Evolutionary conservation across 257 asterid species (phyloP).

Genomic region (Perilla frutescens): DNA sequence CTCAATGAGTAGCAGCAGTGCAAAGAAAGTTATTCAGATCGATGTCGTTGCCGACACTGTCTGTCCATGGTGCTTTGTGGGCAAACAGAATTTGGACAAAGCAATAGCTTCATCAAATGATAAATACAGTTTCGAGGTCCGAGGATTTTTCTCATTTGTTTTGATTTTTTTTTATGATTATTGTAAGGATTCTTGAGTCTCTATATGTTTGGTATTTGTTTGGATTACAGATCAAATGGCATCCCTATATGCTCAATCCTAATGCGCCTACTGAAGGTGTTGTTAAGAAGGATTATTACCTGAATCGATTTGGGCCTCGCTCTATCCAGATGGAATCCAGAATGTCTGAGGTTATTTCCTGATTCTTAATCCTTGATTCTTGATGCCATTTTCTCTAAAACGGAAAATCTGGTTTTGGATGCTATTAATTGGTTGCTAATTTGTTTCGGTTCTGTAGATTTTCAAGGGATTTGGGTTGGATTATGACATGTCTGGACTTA

Average conservation of each 20-base stretch:
- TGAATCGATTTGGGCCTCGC: slow-evolving; percentile 63
- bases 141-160: background rate
- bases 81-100: slow-evolving; percentile 76
- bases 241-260: slow-evolving; percentile 60
- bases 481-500: slow-evolving; percentile 40
- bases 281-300: slow-evolving; percentile 65
- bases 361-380: background rate
- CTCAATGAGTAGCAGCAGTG: slow-evolving; percentile 44
- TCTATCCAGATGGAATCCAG: slow-evolving; percentile 59
- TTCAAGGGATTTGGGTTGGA: slow-evolving; percentile 43
- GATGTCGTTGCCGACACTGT: slow-evolving; percentile 76
- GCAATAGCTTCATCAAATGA: slow-evolving; percentile 68
- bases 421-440: background rate
- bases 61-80: slow-evolving; percentile 96
- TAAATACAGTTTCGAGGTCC: slow-evolving; percentile 50
- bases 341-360: slow-evolving; percentile 69
- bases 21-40: slow-evolving; percentile 62
- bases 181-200: background rate
- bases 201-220: background rate
- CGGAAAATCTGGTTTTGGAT: background rate
- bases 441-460: slow-evolving; percentile 31
- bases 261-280: slow-evolving; percentile 76
- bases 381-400: background rate
- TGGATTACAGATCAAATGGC: slow-evolving; percentile 43
- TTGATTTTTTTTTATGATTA: background rate